Evolutionary conservation across 805 yeast genomes (phyloP).

Genomic region (Barnettozyma sp.): DNA sequence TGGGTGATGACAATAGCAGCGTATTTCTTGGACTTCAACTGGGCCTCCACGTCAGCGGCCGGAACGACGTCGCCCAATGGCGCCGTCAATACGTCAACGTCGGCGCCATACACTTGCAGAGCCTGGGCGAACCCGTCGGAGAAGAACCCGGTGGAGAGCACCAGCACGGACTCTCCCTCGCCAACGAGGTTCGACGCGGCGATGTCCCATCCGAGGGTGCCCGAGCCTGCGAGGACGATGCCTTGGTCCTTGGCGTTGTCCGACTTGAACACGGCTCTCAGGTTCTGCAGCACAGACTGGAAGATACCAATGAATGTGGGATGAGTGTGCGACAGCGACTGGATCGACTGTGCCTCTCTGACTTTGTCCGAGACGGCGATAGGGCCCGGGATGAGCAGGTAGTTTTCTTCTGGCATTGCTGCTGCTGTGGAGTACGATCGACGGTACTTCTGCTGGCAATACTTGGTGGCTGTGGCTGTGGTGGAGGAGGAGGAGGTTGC

Average conservation of each 20-base stretch:
- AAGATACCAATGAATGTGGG: constrained; percentile 75
- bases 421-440: constrained; percentile 3
- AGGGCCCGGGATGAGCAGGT: constrained; percentile 77
- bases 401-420: constrained; percentile 24
- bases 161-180: constrained; percentile 65
- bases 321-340: constrained; percentile 84
- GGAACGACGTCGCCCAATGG: constrained; percentile 68
- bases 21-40: constrained; percentile 48
- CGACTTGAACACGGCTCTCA: constrained; percentile 71
- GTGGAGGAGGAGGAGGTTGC: not conserved
- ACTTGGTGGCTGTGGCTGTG: not conserved
- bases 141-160: constrained; percentile 86
- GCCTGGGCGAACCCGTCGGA: constrained; percentile 77
- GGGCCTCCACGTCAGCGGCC: constrained; percentile 44
- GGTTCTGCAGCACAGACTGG: constrained; percentile 56
- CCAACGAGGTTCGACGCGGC: constrained; percentile 68
- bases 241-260: constrained; percentile 65
- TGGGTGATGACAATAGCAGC: constrained; percentile 80
- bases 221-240: constrained; percentile 80
- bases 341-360: constrained; percentile 70
- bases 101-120: constrained; percentile 62
- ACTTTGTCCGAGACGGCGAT: constrained; percentile 78
- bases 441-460: too few relatives aligned
- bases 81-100: constrained; percentile 69
- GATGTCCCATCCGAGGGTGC: constrained; percentile 94